These are phyloP conservation scores for Hordeum pubiflorum DNA, from an alignment of 202 grass and related monocot species.

Conservation along the genomic window DNA sequence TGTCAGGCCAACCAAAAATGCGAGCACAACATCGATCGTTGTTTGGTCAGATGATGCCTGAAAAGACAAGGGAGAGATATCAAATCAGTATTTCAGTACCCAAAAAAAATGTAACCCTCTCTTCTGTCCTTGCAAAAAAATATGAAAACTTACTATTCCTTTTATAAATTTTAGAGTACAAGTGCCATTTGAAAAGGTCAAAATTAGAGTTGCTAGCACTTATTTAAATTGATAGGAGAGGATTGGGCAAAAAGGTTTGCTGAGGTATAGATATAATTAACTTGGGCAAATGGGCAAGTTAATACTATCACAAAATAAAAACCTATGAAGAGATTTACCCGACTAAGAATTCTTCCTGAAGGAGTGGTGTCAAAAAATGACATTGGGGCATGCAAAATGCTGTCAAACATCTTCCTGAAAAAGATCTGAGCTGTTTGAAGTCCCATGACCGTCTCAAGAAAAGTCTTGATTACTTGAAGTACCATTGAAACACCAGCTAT, in stretches of 20 bases:
- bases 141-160: neutral
- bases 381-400: slow-evolving; percentile 58
- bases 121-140: neutral
- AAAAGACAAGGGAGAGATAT: slow-evolving; percentile 8
- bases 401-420: slow-evolving; percentile 60
- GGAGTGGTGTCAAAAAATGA: slow-evolving; percentile 76
- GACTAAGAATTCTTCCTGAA: slow-evolving; percentile 59
- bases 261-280: neutral
- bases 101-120: neutral
- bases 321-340: slow-evolving; percentile 33
- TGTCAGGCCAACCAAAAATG: slow-evolving; percentile 57
- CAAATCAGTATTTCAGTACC: neutral
- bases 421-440: slow-evolving; percentile 52
- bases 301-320: neutral
- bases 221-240: neutral
- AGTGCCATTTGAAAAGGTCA: neutral
- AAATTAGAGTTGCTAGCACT: neutral
- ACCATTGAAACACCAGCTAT: slow-evolving; percentile 34
- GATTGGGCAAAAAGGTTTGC: neutral
- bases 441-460: slow-evolving; percentile 44
- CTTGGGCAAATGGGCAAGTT: neutral
- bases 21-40: slow-evolving; percentile 50
- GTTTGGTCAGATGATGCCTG: slow-evolving; percentile 83
- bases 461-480: slow-evolving; percentile 37
- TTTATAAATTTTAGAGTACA: neutral